Percentiles rank a stretch among this genome's conserved stretches.
Evolutionary conservation across 768 basidiomycete genomes (phyloP).

Genomic region (Boletus reticulatus): DNA sequence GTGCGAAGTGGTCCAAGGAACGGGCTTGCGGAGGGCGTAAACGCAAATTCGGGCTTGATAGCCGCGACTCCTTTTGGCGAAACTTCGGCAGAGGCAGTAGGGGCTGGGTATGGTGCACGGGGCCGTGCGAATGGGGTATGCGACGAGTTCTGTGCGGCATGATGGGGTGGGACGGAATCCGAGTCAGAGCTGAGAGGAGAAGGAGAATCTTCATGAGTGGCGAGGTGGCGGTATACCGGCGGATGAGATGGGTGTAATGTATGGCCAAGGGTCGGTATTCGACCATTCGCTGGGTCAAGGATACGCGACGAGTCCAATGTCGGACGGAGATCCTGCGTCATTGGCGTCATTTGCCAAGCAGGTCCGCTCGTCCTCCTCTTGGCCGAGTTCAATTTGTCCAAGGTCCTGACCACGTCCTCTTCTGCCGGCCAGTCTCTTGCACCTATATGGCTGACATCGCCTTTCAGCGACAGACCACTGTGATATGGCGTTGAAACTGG

Average conservation of each 20-base stretch:
- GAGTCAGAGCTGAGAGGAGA: conserved; percentile 73
- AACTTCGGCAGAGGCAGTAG: conserved; percentile 28
- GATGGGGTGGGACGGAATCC: conserved; percentile 37
- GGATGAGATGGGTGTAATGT: conserved; percentile 40
- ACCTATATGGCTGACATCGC: conserved; percentile 42
- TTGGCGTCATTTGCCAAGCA: conserved; percentile 50
- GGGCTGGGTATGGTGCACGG: conserved; percentile 24
- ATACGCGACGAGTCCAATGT: conserved; percentile 16
- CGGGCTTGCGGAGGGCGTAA: conserved; percentile 75
- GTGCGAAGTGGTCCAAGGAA: conserved; percentile 78
- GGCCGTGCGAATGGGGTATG: conserved; percentile 26
- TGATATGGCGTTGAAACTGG: conserved; percentile 50
- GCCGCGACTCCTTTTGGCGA: conserved; percentile 24
- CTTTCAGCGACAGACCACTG: conserved; percentile 19
- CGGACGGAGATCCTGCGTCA: conserved; percentile 33
- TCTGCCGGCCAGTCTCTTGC: conserved; percentile 36
- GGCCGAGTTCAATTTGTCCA: conserved; percentile 26
- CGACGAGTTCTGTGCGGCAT: conserved; percentile 27
- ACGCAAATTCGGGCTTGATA: conserved; percentile 35
- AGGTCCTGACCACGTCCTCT: conserved; percentile 25
- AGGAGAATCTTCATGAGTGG: conserved; percentile 58
- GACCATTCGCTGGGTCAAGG: conserved; percentile 16
- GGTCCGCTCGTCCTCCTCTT: conserved; percentile 55
- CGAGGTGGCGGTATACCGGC: conserved; percentile 31
- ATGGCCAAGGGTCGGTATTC: conserved; percentile 26